These are phyloP conservation scores for Tulasnella sp. DNA, from an alignment of 768 basidiomycete species.

Conservation along the genomic window DNA sequence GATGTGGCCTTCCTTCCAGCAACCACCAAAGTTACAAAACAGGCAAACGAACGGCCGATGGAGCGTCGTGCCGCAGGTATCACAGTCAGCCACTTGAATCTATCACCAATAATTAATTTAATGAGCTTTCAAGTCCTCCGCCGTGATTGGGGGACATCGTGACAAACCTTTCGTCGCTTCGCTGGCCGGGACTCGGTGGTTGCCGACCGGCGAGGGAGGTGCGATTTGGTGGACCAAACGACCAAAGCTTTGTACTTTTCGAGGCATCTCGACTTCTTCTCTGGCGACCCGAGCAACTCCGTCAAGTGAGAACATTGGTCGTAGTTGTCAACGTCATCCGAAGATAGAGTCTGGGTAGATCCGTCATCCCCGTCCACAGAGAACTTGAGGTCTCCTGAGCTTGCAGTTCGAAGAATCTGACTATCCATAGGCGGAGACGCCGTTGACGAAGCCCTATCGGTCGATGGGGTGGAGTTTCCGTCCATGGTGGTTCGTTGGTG, in stretches of 20 bases:
- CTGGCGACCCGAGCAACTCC: conserved; percentile 6
- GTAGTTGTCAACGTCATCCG: conserved; percentile 9
- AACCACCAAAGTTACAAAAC: conserved; percentile 64
- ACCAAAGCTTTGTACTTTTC: conserved; percentile 20
- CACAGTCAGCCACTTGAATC: conserved; percentile 61
- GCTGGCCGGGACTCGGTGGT: conserved; percentile 38
- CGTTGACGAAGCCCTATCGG: not conserved
- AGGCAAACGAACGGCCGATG: conserved; percentile 68
- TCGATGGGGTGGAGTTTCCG: not conserved
- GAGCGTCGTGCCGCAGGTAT: conserved; percentile 52
- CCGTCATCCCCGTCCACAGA: conserved; percentile 16
- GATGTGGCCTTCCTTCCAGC: conserved; percentile 62
- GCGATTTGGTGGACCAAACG: conserved; percentile 17
- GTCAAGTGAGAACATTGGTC: conserved; percentile 13
- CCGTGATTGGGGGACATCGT: not conserved
- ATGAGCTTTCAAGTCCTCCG: not conserved
- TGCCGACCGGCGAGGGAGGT: not conserved
- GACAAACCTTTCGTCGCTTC: conserved; percentile 63
- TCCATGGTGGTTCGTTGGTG: not conserved
- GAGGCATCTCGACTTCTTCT: not conserved
- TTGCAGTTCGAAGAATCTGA: not conserved
- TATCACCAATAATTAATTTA: conserved; percentile 31
- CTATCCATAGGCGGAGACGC: conserved; percentile 1
- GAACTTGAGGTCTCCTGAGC: conserved; percentile 16
- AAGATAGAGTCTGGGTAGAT: conserved; percentile 15